These are phyloP conservation scores for Juncus inflexus DNA, from an alignment of 176 grass and related monocot genomes.

Conservation along the genomic window DNA sequence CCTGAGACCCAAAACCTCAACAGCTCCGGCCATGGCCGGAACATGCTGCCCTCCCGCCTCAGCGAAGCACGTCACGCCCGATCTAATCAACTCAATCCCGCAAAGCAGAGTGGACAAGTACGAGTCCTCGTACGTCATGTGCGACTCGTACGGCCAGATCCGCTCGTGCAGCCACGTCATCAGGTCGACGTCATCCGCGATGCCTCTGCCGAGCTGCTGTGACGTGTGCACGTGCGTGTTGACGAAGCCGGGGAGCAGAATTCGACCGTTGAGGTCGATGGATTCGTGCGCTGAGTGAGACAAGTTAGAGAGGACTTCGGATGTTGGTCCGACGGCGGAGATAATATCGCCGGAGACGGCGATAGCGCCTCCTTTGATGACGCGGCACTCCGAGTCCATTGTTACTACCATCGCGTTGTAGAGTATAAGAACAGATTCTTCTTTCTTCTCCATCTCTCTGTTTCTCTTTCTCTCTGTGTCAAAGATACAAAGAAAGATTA, in stretches of 20 bases:
- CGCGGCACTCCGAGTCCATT: conserved; percentile 50
- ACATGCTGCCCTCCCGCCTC: conserved; percentile 94
- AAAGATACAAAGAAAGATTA: too few species aligned
- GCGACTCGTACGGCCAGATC: conserved; percentile 92
- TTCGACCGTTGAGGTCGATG: conserved; percentile 52
- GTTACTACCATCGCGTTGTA: conserved; percentile 58
- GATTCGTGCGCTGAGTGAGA: conserved; percentile 27
- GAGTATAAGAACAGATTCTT: conserved; percentile 22
- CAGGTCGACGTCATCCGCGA: conserved; percentile 84
- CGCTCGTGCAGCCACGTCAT: conserved; percentile 78
- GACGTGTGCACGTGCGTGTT: conserved; percentile 98
- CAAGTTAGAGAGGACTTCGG: conserved; percentile 46
- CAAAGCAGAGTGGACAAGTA: conserved; percentile 85
- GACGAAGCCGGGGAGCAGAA: conserved; percentile 77
- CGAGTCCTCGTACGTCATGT: conserved; percentile 90
- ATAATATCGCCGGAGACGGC: conserved; percentile 52
- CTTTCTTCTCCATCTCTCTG: conserved; percentile 2
- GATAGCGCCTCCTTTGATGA: conserved; percentile 53
- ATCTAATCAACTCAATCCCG: conserved; percentile 82
- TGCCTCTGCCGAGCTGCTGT: conserved; percentile 82
- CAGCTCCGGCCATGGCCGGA: conserved; percentile 68
- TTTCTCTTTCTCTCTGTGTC: not conserved
- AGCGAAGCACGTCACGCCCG: conserved; percentile 93
- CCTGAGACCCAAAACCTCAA: conserved; percentile 64
- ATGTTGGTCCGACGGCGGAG: conserved; percentile 45